Conservation (phyloP, 345 rosid species). For the Moricandia moricandioides region DNA sequence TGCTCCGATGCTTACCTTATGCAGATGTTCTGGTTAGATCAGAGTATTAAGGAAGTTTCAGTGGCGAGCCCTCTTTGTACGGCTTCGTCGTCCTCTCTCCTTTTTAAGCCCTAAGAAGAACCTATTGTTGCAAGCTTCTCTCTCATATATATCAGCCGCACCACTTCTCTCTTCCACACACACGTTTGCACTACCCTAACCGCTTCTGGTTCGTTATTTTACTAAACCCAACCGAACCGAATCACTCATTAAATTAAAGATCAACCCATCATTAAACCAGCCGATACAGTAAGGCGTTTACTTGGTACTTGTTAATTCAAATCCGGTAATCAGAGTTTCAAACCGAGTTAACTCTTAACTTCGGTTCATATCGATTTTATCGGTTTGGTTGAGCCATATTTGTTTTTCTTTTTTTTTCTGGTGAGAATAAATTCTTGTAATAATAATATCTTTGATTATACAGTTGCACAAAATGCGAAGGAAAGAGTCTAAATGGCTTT, state of each 20-base stretch:
- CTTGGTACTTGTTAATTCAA: neutral
- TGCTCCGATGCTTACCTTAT: conserved; percentile 5
- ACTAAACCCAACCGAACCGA: neutral
- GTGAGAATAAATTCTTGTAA: conserved; percentile 4
- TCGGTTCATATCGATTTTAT: neutral
- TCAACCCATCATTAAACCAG: neutral
- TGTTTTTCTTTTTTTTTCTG: neutral
- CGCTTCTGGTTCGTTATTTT: conserved; percentile 20
- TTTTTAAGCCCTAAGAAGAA: conserved; percentile 28
- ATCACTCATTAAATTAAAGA: neutral
- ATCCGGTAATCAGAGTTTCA: neutral
- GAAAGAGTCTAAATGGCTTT: conserved; percentile 12
- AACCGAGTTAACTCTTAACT: neutral
- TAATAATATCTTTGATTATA: conserved; percentile 26
- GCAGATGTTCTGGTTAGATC: conserved; percentile 18
- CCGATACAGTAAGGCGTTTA: too few species aligned
- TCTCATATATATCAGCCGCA: conserved; percentile 39
- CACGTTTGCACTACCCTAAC: conserved; percentile 40
- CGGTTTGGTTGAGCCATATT: conserved; percentile 21
- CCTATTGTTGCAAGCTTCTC: conserved; percentile 8
- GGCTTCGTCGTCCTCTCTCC: conserved; percentile 29
- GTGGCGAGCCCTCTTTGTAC: conserved; percentile 32
- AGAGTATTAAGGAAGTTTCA: too few species aligned
- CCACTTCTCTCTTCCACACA: conserved; percentile 40
- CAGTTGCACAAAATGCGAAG: conserved; percentile 29